Evolutionary conservation across 2,329 filamentous ascomycete species (phyloP).

Genomic region (Cladosporium sp.): DNA sequence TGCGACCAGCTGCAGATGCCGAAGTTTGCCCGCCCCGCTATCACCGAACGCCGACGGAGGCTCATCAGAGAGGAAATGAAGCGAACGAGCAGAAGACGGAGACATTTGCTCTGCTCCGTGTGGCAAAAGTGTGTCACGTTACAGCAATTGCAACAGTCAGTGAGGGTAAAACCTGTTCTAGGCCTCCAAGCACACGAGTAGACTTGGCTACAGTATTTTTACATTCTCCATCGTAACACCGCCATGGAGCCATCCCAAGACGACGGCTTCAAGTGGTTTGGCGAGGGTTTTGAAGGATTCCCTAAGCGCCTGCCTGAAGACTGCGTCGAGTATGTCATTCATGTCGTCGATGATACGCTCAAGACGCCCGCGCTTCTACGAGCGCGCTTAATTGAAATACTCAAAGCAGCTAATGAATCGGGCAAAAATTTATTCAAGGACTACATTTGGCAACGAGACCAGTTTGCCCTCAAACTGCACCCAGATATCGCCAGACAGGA

Average conservation of each 20-base stretch:
- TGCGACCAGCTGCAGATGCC: not conserved
- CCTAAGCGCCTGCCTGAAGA: slow-evolving; percentile 76
- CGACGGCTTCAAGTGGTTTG: slow-evolving; percentile 66
- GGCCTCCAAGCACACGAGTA: not conserved
- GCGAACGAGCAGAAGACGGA: not conserved
- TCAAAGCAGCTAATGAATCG: slow-evolving; percentile 68
- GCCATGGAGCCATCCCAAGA: slow-evolving; percentile 42
- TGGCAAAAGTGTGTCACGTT: not conserved
- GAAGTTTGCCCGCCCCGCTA: slow-evolving; percentile 1
- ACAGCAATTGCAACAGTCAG: not conserved
- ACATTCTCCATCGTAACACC: not conserved
- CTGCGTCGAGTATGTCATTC: slow-evolving; percentile 81
- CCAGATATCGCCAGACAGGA: slow-evolving; percentile 45
- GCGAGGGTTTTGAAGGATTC: slow-evolving; percentile 65
- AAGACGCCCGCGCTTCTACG: slow-evolving; percentile 55
- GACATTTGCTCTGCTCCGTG: not conserved
- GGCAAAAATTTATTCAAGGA: slow-evolving; percentile 68
- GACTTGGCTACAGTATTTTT: not conserved
- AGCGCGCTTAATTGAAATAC: slow-evolving; percentile 68
- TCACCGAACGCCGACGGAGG: not conserved
- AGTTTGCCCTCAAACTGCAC: slow-evolving; percentile 66
- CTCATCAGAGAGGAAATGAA: not conserved
- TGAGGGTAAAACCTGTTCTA: not conserved
- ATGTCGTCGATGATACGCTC: slow-evolving; percentile 64
- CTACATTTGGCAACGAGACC: slow-evolving; percentile 94